Evolutionary conservation across 495 filamentous ascomycete genomes (phyloP).

Genomic region (Daldinia childiae): DNA sequence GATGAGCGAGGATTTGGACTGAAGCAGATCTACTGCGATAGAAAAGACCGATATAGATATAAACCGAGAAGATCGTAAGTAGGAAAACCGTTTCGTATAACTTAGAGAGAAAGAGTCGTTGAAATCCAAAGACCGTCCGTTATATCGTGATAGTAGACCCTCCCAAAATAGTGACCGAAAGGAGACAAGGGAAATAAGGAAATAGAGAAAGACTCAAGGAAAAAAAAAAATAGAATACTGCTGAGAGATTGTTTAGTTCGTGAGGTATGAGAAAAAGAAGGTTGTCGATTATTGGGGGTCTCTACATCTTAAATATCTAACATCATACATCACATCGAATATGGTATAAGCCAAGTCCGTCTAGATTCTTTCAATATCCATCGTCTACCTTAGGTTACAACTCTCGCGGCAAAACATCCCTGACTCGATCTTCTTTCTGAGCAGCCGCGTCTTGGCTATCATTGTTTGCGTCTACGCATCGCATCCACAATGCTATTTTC

Average conservation of each 20-base stretch:
- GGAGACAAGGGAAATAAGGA: slow-evolving; percentile 41
- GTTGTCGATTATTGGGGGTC: background rate
- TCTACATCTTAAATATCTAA: slow-evolving; percentile 26
- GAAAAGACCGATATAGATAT: slow-evolving; percentile 24
- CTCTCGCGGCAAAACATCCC: slow-evolving; percentile 11
- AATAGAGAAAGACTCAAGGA: slow-evolving; percentile 45
- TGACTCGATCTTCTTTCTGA: background rate
- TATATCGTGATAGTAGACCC: slow-evolving; percentile 21
- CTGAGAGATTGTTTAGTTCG: slow-evolving; percentile 26
- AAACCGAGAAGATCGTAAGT: slow-evolving; percentile 36
- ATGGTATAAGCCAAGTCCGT: slow-evolving; percentile 11
- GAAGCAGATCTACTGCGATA: slow-evolving; percentile 44
- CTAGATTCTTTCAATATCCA: slow-evolving; percentile 25
- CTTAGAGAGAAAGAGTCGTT: slow-evolving; percentile 25
- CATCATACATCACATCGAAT: background rate
- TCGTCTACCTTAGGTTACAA: too few relatives aligned
- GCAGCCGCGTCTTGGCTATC: slow-evolving; percentile 13
- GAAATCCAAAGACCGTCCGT: slow-evolving; percentile 28
- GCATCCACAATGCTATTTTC: slow-evolving; percentile 32
- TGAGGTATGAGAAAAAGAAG: slow-evolving; percentile 27
- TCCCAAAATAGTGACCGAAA: slow-evolving; percentile 38
- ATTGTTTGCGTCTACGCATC: background rate
- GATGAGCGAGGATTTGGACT: slow-evolving; percentile 18
- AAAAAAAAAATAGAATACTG: slow-evolving; percentile 23
- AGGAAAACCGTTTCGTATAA: slow-evolving; percentile 37